phyloP scores from a whole-genome alignment of 1,139 yeast species.

The Hanseniaspora gamundiae region DNA sequence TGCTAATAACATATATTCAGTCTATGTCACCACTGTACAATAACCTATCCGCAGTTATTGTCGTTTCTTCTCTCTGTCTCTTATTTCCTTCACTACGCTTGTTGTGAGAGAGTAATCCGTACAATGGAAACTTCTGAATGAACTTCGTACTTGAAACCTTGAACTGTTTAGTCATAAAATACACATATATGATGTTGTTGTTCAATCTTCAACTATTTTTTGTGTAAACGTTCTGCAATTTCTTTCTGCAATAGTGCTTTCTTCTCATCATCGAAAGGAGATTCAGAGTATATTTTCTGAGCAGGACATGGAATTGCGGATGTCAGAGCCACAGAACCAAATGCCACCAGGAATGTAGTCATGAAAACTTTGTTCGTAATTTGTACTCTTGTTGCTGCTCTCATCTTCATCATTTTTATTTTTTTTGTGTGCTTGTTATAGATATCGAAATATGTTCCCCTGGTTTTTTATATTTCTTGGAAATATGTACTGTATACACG shows the following conservation, averaged over 20 bases:
- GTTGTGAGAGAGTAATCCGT: no score
- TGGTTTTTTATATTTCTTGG: neutral
- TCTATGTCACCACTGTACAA: no score
- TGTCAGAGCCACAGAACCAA: slow-evolving; percentile 29
- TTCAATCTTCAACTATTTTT: neutral
- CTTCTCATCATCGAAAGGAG: neutral
- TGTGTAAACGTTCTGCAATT: neutral
- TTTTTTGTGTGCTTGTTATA: neutral
- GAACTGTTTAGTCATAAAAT: no score
- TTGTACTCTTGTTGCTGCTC: slow-evolving; percentile 27
- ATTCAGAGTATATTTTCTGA: neutral
- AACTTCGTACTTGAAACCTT: no score
- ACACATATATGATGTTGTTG: neutral
- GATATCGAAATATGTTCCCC: neutral
- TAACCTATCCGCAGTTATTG: no score
- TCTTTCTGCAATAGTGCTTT: neutral
- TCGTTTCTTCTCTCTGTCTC: no score
- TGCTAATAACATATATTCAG: no score
- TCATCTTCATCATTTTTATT: slow-evolving; percentile 13
- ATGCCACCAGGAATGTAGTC: slow-evolving; percentile 30
- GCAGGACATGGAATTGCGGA: slow-evolving; percentile 30
- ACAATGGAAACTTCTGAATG: no score
- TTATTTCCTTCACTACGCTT: no score
- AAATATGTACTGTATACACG: no score
- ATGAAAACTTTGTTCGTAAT: slow-evolving; percentile 28